These are phyloP conservation scores for Rubus parviflorus DNA, from an alignment of 306 rosid species.

Conservation along the genomic window DNA sequence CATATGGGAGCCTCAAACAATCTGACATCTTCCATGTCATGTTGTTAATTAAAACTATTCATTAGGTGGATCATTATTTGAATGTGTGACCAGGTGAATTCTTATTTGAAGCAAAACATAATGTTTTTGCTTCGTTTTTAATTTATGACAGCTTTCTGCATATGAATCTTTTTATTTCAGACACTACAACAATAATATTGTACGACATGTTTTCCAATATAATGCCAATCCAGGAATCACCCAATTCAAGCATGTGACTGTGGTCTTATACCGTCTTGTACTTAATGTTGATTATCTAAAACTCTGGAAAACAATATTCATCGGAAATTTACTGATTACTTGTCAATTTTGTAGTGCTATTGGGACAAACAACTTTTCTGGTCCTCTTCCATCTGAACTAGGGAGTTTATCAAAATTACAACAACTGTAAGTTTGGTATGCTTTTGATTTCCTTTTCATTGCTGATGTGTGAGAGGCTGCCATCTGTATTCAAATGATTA, in stretches of 20 bases:
- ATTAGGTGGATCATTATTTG: neutral
- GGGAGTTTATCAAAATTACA: conserved; percentile 53
- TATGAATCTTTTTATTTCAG: neutral
- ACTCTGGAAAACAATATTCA: neutral
- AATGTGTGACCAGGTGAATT: neutral
- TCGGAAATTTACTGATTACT: neutral
- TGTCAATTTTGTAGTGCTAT: conserved; percentile 40
- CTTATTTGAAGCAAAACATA: neutral
- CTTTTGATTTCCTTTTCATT: conserved; percentile 4
- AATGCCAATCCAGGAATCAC: neutral
- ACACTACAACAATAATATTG: neutral
- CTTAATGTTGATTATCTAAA: neutral
- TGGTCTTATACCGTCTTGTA: neutral
- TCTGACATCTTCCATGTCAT: neutral
- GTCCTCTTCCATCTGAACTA: conserved; percentile 71
- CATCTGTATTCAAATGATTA: neutral
- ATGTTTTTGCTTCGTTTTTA: neutral
- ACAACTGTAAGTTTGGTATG: conserved; percentile 49
- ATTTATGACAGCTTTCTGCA: neutral
- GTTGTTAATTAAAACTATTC: neutral
- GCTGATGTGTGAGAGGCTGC: neutral
- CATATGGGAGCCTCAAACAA: neutral
- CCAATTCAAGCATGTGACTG: neutral
- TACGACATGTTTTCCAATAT: neutral
- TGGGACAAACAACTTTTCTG: conserved; percentile 65